These are phyloP conservation scores for Chlorella sorokiniana DNA, from an alignment of 139 green algal genomes.

Conservation along the genomic window DNA sequence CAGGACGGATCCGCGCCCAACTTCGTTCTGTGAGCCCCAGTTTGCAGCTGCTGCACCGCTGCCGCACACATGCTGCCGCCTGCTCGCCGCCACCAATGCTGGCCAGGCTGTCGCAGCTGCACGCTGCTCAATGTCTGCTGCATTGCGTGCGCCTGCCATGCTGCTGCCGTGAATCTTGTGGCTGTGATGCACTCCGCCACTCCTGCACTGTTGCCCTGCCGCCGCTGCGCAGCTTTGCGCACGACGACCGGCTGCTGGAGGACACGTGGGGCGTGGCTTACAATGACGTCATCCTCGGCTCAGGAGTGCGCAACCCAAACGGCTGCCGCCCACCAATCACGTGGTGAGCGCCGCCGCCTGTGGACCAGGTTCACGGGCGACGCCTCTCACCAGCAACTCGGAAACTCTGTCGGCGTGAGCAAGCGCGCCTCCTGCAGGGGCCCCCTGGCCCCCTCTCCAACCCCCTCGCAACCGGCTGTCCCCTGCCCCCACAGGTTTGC, in stretches of 20 bases:
- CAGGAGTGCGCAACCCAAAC: background rate
- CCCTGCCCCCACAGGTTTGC: background rate
- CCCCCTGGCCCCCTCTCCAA: too few species aligned
- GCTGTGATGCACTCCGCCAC: background rate
- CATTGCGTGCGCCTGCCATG: too few species aligned
- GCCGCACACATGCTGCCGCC: too few species aligned
- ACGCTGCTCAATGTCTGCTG: background rate
- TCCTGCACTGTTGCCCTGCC: background rate
- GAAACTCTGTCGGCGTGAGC: background rate
- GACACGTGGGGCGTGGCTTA: background rate
- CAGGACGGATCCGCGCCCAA: background rate
- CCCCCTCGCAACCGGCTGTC: too few species aligned
- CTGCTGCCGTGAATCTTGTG: background rate
- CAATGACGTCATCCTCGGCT: background rate
- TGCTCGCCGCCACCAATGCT: too few species aligned
- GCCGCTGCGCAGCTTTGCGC: background rate
- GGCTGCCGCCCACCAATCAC: background rate
- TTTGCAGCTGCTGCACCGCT: background rate
- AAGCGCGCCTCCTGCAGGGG: too few species aligned
- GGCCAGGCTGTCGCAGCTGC: background rate
- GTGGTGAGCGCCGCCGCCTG: background rate
- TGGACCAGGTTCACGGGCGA: background rate
- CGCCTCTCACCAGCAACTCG: background rate
- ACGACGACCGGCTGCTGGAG: background rate
- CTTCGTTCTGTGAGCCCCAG: background rate